Percentiles rank a stretch among this genome's conserved stretches.
Conservation (phyloP, 2,329 filamentous ascomycete species). For the Fusarium domesticum region DNA sequence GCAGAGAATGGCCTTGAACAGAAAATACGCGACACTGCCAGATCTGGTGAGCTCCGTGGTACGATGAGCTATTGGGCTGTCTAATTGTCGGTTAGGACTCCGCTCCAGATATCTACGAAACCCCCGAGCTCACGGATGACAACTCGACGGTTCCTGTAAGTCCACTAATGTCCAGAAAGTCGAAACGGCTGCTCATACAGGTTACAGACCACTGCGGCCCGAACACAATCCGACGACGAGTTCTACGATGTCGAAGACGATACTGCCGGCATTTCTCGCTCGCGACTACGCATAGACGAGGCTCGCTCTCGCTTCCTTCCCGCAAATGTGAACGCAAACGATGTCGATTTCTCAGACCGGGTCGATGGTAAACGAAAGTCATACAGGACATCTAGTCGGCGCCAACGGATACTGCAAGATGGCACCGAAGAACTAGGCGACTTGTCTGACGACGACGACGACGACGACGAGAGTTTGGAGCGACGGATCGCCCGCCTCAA, state of each 20-base stretch:
- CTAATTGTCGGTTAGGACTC: slow-evolving; percentile 60
- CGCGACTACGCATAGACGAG: slow-evolving; percentile 71
- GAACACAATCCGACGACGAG: slow-evolving; percentile 59
- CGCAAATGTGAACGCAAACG: slow-evolving; percentile 69
- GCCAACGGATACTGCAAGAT: slow-evolving; percentile 60
- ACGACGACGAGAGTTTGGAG: slow-evolving; percentile 70
- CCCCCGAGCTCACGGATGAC: slow-evolving; percentile 87
- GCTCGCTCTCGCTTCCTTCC: slow-evolving; percentile 79
- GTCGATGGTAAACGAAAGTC: slow-evolving; percentile 79
- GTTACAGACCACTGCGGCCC: slow-evolving; percentile 51
- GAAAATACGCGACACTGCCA: slow-evolving; percentile 78
- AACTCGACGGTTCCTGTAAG: slow-evolving; percentile 78
- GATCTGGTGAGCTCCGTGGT: slow-evolving; percentile 60
- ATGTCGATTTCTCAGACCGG: slow-evolving; percentile 87
- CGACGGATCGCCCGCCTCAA: slow-evolving; percentile 77
- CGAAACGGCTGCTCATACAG: slow-evolving; percentile 21
- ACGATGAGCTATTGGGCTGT: slow-evolving; percentile 2
- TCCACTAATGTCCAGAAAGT: slow-evolving; percentile 9
- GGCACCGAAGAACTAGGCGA: slow-evolving; percentile 69
- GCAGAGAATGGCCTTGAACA: slow-evolving; percentile 70
- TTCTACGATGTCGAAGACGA: slow-evolving; percentile 63
- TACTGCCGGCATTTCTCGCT: slow-evolving; percentile 67
- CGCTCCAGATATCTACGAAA: slow-evolving; percentile 94
- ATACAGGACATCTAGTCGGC: slow-evolving; percentile 71
- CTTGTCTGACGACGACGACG: slow-evolving; percentile 67